Evolutionary conservation across 768 basidiomycete species (phyloP), one percentile per base, ranked within the genome.

Genomic region (Suillus alpinus): DNA sequence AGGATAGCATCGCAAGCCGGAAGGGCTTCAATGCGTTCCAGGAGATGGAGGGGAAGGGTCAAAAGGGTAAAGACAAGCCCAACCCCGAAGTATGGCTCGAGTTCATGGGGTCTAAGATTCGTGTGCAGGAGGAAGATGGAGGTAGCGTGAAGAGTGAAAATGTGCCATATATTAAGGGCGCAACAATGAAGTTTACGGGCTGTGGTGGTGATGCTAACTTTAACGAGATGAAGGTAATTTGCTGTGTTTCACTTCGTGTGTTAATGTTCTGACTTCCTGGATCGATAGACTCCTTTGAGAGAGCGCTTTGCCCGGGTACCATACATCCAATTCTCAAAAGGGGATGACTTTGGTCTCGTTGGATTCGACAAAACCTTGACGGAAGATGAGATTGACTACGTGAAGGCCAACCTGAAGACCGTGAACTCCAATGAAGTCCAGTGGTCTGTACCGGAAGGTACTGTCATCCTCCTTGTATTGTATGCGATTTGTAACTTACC

Each of bases 1-100:
- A 81, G 62, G 85, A 88, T 46, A 70, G 71, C 50, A 81, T 87
- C 56, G 75, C 81, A 5, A 77, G 77, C 43, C 75, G 75, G 20
- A 76, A 76, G 12, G 87, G 87, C 12, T 94, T 94, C 76, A 88
- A 94, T 68, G 92, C 92, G 16, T 94, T 94, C 79, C 80, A 80
- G 57, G 85, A 88, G 63, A 86, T 85, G 83, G 76, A 73, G 50
- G 70, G 71, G 50, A 67, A 68, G 53, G 62, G 65, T 31, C 70
- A 68, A 32, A 74, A 66, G 50, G 73, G 67, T 26, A 76, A 74
- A 59, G 71, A 72, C 44, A 78, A 76, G 60, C 74, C 75, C 26
- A 77, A 80, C 64, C 84, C 83, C 18, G 87, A 91, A 53, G 77
- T 91, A 1, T 86, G 81, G 62, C 81, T 93, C 56, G 86, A 92